Evolutionary conservation across 1,284 basidiomycete species (phyloP), one percentile per base, ranked within the genome.

Genomic region (Coniferiporia sulphurascens): DNA sequence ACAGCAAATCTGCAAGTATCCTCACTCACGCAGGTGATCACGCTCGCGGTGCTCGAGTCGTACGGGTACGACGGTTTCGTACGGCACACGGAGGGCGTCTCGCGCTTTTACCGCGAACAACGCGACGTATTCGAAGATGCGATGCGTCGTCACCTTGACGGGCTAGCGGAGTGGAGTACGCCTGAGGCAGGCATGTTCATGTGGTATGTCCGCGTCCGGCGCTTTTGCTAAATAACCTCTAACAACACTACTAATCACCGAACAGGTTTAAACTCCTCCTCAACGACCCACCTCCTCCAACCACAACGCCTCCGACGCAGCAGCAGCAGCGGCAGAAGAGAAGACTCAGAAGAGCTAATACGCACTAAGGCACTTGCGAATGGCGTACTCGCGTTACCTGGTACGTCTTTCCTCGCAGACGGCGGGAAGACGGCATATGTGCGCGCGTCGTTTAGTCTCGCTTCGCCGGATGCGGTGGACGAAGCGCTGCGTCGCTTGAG

Each of bases 151-250:
- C 81, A 95, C 68, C 80, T 98, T 34, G 77, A 76, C 57, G 91
- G 85, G 1, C 73, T 95, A 21, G 93, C 86, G 4, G 86, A 88
- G 65, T 98, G 95, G 94, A 82, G 77, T 45, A 78, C 81, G 0
- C 95, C 95, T 0, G 87, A 92, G 55, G 91, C 95, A 2, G 95
- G 95, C 63, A 90, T 94, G 89, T 94, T 95, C 75, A 84, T 92
- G 68, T 95, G 91, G 91, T 89, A 68, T 61, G 84, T 77, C 54
- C 48, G 53, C 54, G 52, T 54, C 62, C 45, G 52, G 52, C n/a
- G n/a, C n/a, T n/a, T n/a, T n/a, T n/a, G n/a, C n/a, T n/a, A n/a
- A n/a, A n/a, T n/a, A n/a, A n/a, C n/a, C n/a, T n/a, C n/a, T n/a
- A n/a, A n/a, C n/a, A n/a, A n/a, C n/a, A n/a, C 55, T 46, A 48